Conservation (phyloP, 2,329 filamentous ascomycete genomes). For the Colletotrichum salicis region DNA sequence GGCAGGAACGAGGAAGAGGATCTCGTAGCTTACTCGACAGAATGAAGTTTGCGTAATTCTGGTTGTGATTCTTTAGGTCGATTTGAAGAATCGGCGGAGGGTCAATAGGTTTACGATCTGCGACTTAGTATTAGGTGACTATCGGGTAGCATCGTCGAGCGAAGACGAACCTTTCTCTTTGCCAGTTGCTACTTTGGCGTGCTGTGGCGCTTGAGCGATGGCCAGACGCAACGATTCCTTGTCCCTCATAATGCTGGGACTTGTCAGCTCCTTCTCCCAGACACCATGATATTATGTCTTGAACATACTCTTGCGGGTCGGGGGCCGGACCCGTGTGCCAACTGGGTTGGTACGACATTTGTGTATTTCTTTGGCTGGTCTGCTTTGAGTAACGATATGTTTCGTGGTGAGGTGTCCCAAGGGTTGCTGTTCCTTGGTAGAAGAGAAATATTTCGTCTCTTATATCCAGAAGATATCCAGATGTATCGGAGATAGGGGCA, state of each 20-base stretch:
- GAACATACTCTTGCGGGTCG: neutral
- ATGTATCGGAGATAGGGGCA: neutral
- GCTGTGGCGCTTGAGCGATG: neutral
- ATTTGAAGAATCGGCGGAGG: constrained; percentile 87
- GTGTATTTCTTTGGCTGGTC: neutral
- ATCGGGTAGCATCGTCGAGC: neutral
- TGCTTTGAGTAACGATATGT: neutral
- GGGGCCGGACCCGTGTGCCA: neutral
- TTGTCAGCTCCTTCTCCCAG: neutral
- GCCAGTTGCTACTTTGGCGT: constrained; percentile 14
- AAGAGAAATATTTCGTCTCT: neutral
- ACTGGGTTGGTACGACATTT: neutral
- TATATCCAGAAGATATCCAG: neutral
- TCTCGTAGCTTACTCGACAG: neutral
- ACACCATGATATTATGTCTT: neutral
- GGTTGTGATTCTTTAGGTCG: constrained; percentile 51
- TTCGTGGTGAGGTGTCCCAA: neutral
- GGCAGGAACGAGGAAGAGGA: neutral
- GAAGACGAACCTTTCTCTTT: constrained; percentile 71
- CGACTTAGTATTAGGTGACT: neutral
- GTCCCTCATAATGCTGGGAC: neutral
- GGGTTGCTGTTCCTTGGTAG: neutral
- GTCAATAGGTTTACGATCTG: constrained; percentile 87
- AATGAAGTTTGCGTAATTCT: neutral
- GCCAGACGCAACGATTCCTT: neutral